Evolutionary conservation across 2,329 filamentous ascomycete genomes (phyloP), one percentile per base, ranked within the genome.

Genomic region (Thyridium curvatum): DNA sequence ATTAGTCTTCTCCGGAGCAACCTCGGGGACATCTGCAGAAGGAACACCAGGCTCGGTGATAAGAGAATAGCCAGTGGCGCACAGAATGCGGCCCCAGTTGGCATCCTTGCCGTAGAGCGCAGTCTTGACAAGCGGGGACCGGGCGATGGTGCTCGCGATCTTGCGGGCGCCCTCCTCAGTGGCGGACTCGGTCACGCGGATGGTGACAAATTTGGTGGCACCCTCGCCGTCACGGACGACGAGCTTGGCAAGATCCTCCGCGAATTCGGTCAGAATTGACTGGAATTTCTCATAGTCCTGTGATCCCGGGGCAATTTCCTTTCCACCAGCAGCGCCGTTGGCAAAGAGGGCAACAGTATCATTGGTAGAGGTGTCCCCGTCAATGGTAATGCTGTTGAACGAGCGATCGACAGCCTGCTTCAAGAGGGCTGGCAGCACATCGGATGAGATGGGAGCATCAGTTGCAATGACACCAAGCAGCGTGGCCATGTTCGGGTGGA

Each of bases 401-500:
- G 87, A 94, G 44, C 81, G 80, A 50, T 86, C 79, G 40, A 89
- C 82, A 33, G 90, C 85, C 49, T 79, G 70, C 42, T 73, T 79
- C 33, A 97, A 81, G 12, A 93, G 72, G 1, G 72, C 62, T 35
- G 81, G 77, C 42, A 96, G 77, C 9, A 84, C 73, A 1, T 64
- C 57, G 4, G 85, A 71, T 1, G 79, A 72, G 53, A 97, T 77
- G 21, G 89, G 85, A 1, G 84, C 91, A 52, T 98, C 93, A 12
- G 93, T 98, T 54, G 87, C 89, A 54, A 97, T 76, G 44, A 97
- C 84, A 39, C 87, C 89, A 29, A 98, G 79, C 28, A 97, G 77
- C 1, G 93, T 98, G 21, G 89, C 93, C 90, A 98, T 95, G 69
- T 98, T 97, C 35, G 93, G 93, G 58, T 96, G 90, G 60, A 98